Evolutionary conservation across 2,329 filamentous ascomycete species (phyloP).

Genomic region (Grosmannia serpens): DNA sequence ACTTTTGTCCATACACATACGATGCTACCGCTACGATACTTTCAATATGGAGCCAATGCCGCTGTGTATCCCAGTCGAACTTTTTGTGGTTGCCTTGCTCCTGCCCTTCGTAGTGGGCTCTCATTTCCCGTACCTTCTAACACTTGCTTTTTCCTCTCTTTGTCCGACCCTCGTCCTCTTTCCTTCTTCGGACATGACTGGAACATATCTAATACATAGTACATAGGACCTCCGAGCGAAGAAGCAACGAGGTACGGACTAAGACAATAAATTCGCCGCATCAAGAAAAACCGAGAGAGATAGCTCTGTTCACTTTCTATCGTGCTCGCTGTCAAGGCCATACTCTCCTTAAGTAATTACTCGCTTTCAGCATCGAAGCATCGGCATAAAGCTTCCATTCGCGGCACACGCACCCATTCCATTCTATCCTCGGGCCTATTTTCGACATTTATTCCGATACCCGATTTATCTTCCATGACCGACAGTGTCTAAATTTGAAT

Average conservation of each 20-base stretch:
- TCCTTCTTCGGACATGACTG: background rate
- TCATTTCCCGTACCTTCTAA: background rate
- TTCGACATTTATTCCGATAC: background rate
- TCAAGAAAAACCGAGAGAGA: background rate
- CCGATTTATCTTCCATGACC: background rate
- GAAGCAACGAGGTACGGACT: background rate
- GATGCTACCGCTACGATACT: background rate
- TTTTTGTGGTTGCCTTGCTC: background rate
- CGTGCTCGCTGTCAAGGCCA: background rate
- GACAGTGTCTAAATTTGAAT: background rate
- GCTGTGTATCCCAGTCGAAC: background rate
- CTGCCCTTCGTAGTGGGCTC: background rate
- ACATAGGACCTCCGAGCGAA: background rate
- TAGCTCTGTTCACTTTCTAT: background rate
- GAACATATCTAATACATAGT: slow-evolving; percentile 3
- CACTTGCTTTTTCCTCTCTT: background rate
- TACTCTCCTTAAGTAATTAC: background rate
- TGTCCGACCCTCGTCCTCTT: background rate
- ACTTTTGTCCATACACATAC: background rate
- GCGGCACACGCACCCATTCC: background rate
- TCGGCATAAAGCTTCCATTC: background rate
- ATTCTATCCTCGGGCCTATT: background rate
- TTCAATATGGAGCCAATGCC: background rate
- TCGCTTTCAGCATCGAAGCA: background rate
- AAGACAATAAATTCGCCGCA: background rate